These are phyloP conservation scores for Neoboletus subvelutipes DNA, from an alignment of 768 basidiomycete species.

Conservation along the genomic window DNA sequence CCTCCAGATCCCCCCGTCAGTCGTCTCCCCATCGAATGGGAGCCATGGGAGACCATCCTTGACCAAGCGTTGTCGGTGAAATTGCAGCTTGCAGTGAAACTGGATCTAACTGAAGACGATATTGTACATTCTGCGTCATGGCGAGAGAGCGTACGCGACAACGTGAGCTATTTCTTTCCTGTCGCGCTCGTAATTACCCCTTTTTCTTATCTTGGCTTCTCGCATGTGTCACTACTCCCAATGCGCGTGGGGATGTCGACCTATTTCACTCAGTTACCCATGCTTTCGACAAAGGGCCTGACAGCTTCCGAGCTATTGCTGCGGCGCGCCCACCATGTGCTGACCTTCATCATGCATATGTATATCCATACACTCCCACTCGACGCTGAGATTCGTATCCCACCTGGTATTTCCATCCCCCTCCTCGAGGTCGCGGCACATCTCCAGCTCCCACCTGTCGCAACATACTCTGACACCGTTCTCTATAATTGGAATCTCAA, in stretches of 20 bases:
- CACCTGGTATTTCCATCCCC: slow-evolving; percentile 69
- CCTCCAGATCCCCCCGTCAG: slow-evolving; percentile 69
- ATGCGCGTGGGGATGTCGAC: no score
- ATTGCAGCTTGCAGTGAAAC: slow-evolving; percentile 58
- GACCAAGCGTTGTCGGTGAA: slow-evolving; percentile 47
- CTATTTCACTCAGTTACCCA: no score
- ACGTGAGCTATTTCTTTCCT: slow-evolving; percentile 36
- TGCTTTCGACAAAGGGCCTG: no score
- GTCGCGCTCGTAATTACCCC: background rate
- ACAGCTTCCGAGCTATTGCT: no score
- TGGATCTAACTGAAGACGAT: slow-evolving; percentile 37
- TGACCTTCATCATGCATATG: slow-evolving; percentile 73
- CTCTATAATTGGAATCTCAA: slow-evolving; percentile 76
- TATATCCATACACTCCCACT: slow-evolving; percentile 68
- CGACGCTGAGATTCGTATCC: slow-evolving; percentile 57
- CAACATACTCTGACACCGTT: slow-evolving; percentile 91
- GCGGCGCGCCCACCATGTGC: no score
- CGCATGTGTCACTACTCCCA: no score
- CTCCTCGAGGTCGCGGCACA: slow-evolving; percentile 66
- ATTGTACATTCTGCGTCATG: slow-evolving; percentile 47
- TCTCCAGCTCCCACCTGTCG: slow-evolving; percentile 80
- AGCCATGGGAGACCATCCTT: slow-evolving; percentile 67
- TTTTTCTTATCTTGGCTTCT: background rate
- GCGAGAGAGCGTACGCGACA: slow-evolving; percentile 47
- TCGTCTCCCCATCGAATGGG: slow-evolving; percentile 63